A percentile compares a stretch with the other conserved stretches of the same genome.
These are phyloP conservation scores for Hyaloscypha bicolor DNA, from an alignment of 495 filamentous ascomycete genomes.

Conservation along the genomic window DNA sequence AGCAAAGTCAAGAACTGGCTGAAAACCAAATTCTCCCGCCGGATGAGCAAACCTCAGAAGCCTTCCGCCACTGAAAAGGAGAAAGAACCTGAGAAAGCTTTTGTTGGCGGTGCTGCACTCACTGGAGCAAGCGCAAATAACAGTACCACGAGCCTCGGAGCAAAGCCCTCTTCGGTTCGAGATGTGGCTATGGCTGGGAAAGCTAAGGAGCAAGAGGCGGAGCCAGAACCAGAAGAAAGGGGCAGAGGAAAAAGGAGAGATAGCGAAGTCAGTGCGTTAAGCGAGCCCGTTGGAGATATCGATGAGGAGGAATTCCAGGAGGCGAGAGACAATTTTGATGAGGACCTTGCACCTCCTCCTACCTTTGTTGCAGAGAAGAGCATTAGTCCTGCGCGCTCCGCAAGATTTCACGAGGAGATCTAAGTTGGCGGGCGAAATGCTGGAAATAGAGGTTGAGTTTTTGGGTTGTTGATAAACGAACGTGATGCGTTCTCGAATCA, in stretches of 20 bases:
- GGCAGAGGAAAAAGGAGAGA: constrained; percentile 3
- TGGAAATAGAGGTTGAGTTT: neutral
- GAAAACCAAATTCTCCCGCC: constrained; percentile 54
- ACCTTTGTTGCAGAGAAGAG: constrained; percentile 29
- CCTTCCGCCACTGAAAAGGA: constrained; percentile 34
- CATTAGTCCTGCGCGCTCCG: constrained; percentile 30
- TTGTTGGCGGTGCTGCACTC: constrained; percentile 51
- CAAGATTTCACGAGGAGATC: constrained; percentile 39
- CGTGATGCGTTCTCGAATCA: neutral
- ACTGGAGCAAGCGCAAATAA: constrained; percentile 37
- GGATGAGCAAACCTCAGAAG: constrained; percentile 38
- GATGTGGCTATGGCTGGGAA: constrained; percentile 55
- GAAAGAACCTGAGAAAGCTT: constrained; percentile 35
- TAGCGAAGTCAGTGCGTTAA: constrained; percentile 10
- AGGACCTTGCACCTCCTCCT: constrained; percentile 37
- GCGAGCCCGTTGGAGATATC: neutral
- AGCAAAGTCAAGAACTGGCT: constrained; percentile 62
- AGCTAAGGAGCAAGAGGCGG: constrained; percentile 2
- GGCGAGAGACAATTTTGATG: constrained; percentile 50
- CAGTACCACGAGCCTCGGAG: constrained; percentile 36
- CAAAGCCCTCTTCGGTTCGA: constrained; percentile 43
- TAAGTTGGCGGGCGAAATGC: constrained; percentile 14
- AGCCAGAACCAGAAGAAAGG: neutral
- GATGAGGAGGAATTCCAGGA: constrained; percentile 34
- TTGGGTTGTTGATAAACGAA: neutral